A percentile compares a stretch with the other conserved stretches of the same genome.
phyloP scores from a whole-genome alignment of 2,329 filamentous ascomycete genomes.

The Pseudocercospora crystallina region DNA sequence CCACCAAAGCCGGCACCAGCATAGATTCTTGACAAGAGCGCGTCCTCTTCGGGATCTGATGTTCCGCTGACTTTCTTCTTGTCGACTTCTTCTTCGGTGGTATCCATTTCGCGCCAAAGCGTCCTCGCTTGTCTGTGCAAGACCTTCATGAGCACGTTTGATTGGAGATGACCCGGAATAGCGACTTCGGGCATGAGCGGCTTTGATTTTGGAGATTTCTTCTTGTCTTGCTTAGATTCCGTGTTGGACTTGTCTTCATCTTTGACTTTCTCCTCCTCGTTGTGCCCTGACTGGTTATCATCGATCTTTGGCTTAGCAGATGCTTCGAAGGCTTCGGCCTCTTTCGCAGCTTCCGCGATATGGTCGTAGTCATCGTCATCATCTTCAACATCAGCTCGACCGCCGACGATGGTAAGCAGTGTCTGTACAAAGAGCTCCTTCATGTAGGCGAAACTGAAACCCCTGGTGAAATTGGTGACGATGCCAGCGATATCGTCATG shows the following conservation, averaged over 20 bases:
- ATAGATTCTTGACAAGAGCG: background rate
- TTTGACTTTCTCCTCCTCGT: background rate
- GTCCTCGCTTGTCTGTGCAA: conserved; percentile 24
- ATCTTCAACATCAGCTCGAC: conserved; percentile 21
- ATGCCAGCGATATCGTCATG: conserved; percentile 37
- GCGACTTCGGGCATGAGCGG: conserved; percentile 16
- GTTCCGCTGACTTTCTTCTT: conserved; percentile 5
- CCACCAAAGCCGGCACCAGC: background rate
- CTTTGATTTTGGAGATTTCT: conserved; percentile 3
- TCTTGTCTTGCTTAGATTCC: background rate
- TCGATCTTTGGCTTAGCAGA: background rate
- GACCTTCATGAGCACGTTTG: conserved; percentile 23
- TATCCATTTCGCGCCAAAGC: conserved; percentile 28
- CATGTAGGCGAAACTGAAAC: conserved; percentile 67
- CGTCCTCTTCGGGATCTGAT: background rate
- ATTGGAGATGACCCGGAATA: conserved; percentile 22
- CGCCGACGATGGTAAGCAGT: conserved; percentile 53
- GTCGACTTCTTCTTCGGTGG: conserved; percentile 19
- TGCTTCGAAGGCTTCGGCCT: conserved; percentile 13
- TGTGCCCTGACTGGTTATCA: background rate
- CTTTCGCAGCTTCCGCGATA: conserved; percentile 13
- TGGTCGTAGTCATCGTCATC: conserved; percentile 17
- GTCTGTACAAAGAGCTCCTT: conserved; percentile 67
- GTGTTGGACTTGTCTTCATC: conserved; percentile 5
- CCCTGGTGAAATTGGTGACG: conserved; percentile 60